Base-by-base conservation (phyloP, 2,329 filamentous ascomycete species). In the Sclerotinia spermophila region DNA sequence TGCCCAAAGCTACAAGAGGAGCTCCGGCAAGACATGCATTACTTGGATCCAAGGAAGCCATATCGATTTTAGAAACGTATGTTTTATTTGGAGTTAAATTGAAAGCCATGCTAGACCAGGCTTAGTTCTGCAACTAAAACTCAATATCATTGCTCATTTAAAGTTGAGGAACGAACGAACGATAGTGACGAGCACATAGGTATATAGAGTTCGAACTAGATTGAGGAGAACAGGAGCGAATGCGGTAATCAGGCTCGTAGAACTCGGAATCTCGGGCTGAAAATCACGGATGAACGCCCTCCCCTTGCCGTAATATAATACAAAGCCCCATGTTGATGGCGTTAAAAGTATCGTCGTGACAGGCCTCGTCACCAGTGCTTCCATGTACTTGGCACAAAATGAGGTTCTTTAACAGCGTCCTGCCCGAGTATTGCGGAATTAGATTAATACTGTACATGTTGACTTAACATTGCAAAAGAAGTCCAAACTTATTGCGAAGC, bases 131-230 rank as follows among this genome's bases (percentile, higher is more conserved):
- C 13, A 11, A 24, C 42, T 17, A 5, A 1, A n/a, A 13, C 3
- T 7, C 42, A 24, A 45, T 13, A 35, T 7, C 60, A 48, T n/a
- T n/a, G 42, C 42, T 62, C 42, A 42, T 33, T 30, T 24, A 5
- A 35, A 35, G 21, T n/a, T n/a, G 42, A 62, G 60, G 60, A 62
- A 62, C n/a, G 60, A 62, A 17, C 60, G 60, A 62, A n/a, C 27
- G 21, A n/a, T 4, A 7, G 13, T 62, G 42, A 62, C 30, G 60
- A 48, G 48, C 8, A 17, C 13, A 17, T 13, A 38, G 13, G 21
- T 35, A n/a, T n/a, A 35, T 35, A 62, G 42, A 62, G 27, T 62
- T 62, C 27, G 27, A 62, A 33, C 40, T 33, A 45, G 11, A 62
- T 19, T 13, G 35, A 27, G 42, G 40, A 24, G 42, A 10, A 45